Percentiles rank a stretch among this genome's conserved stretches.
These are phyloP conservation scores for Auricularia auricula-judae DNA, from an alignment of 768 basidiomycete genomes.

Conservation along the genomic window DNA sequence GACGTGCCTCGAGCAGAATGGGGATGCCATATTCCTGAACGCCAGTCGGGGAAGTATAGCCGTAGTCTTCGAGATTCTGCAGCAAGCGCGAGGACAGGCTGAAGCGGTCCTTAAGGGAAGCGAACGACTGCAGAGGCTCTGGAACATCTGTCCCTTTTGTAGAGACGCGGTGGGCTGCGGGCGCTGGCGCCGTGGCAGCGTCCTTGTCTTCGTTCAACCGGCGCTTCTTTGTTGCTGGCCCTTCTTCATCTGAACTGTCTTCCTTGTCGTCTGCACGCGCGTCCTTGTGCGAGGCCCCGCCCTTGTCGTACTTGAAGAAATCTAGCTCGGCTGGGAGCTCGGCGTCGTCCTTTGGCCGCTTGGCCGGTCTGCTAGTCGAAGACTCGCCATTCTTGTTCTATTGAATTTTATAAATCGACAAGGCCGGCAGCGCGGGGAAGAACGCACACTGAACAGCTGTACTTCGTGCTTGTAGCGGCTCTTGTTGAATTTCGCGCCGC, in stretches of 20 bases:
- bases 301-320: constrained; percentile 81
- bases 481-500: constrained; percentile 77
- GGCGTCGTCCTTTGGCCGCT: constrained; percentile 17
- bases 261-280: constrained; percentile 22
- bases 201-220: constrained; percentile 11
- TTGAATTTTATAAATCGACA: background rate
- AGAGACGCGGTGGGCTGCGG: constrained; percentile 51
- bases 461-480: constrained; percentile 58
- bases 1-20: constrained; percentile 61
- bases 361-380: background rate
- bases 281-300: constrained; percentile 30
- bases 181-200: constrained; percentile 14
- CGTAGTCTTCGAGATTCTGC: constrained; percentile 49
- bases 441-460: constrained; percentile 40
- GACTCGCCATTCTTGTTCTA: background rate
- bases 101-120: constrained; percentile 46
- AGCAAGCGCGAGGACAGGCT: constrained; percentile 48
- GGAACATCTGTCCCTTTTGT: constrained; percentile 68
- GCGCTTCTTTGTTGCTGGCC: constrained; percentile 14
- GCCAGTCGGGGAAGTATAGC: constrained; percentile 60
- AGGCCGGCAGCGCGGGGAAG: background rate
- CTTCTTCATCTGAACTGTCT: constrained; percentile 16
- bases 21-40: constrained; percentile 76
- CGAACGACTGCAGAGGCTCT: constrained; percentile 43
- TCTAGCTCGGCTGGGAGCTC: constrained; percentile 72